Conservation (phyloP, 2,329 filamentous ascomycete species). For the Aspergillus neotritici region DNA sequence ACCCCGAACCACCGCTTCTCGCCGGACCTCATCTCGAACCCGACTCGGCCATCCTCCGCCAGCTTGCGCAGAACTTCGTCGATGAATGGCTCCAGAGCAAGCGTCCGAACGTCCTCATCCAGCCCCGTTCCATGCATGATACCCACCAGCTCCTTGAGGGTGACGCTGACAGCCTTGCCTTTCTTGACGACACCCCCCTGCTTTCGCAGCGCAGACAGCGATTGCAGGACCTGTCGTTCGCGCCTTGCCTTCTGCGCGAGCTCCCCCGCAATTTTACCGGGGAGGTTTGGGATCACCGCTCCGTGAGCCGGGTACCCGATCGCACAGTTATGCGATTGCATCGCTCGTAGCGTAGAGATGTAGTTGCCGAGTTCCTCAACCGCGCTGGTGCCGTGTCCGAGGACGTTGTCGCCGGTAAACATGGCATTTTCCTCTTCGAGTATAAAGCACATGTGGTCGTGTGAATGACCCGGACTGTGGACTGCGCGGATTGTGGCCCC, state of each 20-base stretch:
- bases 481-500: slow-evolving; percentile 39
- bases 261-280: slow-evolving; percentile 35
- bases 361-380: slow-evolving; percentile 38
- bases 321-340: slow-evolving; percentile 32
- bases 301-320: slow-evolving; percentile 46
- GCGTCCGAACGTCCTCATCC: slow-evolving; percentile 28
- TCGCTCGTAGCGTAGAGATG: slow-evolving; percentile 31
- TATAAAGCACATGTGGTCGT: slow-evolving; percentile 70
- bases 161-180: slow-evolving; percentile 32
- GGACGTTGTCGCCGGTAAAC: slow-evolving; percentile 75
- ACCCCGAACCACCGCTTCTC: slow-evolving; percentile 40
- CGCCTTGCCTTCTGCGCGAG: slow-evolving; percentile 36
- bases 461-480: slow-evolving; percentile 62
- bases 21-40: slow-evolving; percentile 33
- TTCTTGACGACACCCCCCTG: slow-evolving; percentile 8
- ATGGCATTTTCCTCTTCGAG: slow-evolving; percentile 67
- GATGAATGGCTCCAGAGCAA: slow-evolving; percentile 43
- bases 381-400: slow-evolving; percentile 52
- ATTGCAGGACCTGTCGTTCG: slow-evolving; percentile 37
- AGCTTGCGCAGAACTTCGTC: slow-evolving; percentile 41
- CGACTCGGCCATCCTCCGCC: slow-evolving; percentile 41
- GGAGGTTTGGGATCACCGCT: slow-evolving; percentile 33
- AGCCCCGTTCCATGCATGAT: slow-evolving; percentile 37
- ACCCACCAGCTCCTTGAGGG: slow-evolving; percentile 40
- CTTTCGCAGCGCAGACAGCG: slow-evolving; percentile 22